Conservation (phyloP, 768 basidiomycete species). For the Baorangia bicolor region DNA sequence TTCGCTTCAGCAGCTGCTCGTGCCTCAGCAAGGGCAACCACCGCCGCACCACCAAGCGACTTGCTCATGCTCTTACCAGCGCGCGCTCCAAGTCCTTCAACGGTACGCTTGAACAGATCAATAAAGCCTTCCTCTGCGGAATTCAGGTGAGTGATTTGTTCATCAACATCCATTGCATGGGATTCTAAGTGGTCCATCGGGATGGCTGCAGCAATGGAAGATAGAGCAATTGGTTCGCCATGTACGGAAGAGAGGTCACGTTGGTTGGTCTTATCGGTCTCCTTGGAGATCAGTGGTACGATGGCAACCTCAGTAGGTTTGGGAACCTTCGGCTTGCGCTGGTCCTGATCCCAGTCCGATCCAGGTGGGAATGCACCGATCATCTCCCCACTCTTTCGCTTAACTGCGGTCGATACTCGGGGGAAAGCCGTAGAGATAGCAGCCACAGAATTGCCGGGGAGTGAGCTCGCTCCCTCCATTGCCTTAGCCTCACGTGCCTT, state of each 20-base stretch:
- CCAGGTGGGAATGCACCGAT: slow-evolving; percentile 17
- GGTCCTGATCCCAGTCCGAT: slow-evolving; percentile 37
- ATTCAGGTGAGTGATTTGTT: slow-evolving; percentile 9
- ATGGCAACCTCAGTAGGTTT: slow-evolving; percentile 44
- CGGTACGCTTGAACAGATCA: slow-evolving; percentile 66
- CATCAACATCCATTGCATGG: slow-evolving; percentile 25
- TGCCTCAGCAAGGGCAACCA: slow-evolving; percentile 63
- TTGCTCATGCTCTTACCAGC: slow-evolving; percentile 58
- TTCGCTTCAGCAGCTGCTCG: slow-evolving; percentile 64
- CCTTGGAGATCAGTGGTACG: slow-evolving; percentile 20
- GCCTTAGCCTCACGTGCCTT: slow-evolving; percentile 76
- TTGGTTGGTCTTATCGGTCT: slow-evolving; percentile 5
- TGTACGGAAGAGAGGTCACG: slow-evolving; percentile 3
- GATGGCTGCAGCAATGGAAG: background rate
- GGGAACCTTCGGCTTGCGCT: slow-evolving; percentile 46
- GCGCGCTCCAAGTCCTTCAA: slow-evolving; percentile 63
- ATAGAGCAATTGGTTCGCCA: background rate
- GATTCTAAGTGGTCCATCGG: slow-evolving; percentile 17
- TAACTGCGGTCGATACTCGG: slow-evolving; percentile 35
- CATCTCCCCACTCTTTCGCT: slow-evolving; percentile 67
- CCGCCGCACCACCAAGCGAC: slow-evolving; percentile 54
- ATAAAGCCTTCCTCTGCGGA: slow-evolving; percentile 48
- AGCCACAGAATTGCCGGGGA: slow-evolving; percentile 12
- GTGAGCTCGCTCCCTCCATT: slow-evolving; percentile 47
- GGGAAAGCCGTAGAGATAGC: slow-evolving; percentile 7